Evolutionary conservation across 345 rosid species (phyloP), one percentile per base, ranked within the genome.

Genomic region (Carallia brachiata): DNA sequence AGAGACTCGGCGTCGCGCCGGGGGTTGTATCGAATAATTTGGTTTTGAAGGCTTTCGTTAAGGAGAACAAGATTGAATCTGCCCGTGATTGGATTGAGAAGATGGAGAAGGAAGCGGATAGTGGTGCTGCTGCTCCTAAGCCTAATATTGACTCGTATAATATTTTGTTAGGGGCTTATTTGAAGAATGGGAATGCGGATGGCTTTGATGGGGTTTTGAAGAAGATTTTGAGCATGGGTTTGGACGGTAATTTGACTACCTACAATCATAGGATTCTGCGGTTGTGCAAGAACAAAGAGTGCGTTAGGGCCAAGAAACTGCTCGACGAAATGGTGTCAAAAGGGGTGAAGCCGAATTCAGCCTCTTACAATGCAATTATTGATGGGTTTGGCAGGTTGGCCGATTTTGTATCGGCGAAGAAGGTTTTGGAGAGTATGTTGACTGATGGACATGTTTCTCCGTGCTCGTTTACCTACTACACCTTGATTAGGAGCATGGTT

Each of bases 351-450:
- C 80, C 75, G 47, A 69, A 52, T 67, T 70, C 80, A 1, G 77
- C 78, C 19, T 63, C 56, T 59, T 76, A 80, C 36, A 73, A 73
- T 48, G 47, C 72, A 17, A 54, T 80, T 2, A 70, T 73, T 27
- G 70, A 73, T 64, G 78, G 80, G 18, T 76, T 65, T 40, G 62
- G 72, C 23, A 57, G 70, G 73, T 62, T 73, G 1, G 76, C 75
- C 2, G 80, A 80, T 70, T 66, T 73, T 6, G 80, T 70, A 27
- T 80, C 80, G 0, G 83, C 80, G 0, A 75, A 34, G 37, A 80
- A 73, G 68, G 73, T 80, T 50, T 7, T 70, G 73, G 73, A 73
- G 15, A 52, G 70, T 58, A 76, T 76, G 78, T 27, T 63, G 66
- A 16, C 36, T 52, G 79, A 79, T 60, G 76, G 73, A 36, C 37